Base-by-base conservation (phyloP, 2,329 filamentous ascomycete species). In the Shiraia bambusicola region DNA sequence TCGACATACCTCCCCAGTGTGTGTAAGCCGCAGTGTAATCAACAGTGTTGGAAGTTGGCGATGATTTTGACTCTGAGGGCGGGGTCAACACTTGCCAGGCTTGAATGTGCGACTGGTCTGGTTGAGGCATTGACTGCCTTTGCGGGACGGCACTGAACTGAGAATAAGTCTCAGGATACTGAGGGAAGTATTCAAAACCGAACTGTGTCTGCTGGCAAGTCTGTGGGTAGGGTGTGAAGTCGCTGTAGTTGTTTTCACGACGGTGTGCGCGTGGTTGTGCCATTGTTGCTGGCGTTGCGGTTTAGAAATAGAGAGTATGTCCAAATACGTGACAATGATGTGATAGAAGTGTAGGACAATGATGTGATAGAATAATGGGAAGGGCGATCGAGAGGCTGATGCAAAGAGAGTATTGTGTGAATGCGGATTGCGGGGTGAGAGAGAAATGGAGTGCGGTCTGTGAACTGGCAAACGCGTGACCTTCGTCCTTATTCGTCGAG, bases 401-500 rank as follows among this genome's bases (percentile, higher is more conserved):
- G 42, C 19, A 37, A 39, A 29, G 7, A 22, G 34, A 34, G 28
- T 42, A 36, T 37, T 40, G 37, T 32, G 55, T 60, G 55, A 60
- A 54, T 52, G 45, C 26, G 40, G 26, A 37, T 42, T 25, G 44
- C 35, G 46, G 37, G 35, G 42, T 47, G 14, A 42, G 41, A 33
- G 45, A 30, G 39, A 35, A 34, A 28, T 36, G 37, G 51, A 42
- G 34, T 42, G 42, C 41, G 48, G 34, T 44, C 36, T 38, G 36
- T 53, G 40, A 43, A 48, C 49, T 32, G 56, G 52, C 55, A 52
- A 58, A 49, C 33, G 37, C 36, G 33, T 39, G 37, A 30, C 30
- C 38, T 42, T 39, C 37, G 19, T 8, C 42, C 24, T 50, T 42
- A 56, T 53, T 58, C 49, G 56, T 43, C 45, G 30, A 45, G 47